Conservation (phyloP, 768 basidiomycete species). For the Leccinum ochraceum region DNA sequence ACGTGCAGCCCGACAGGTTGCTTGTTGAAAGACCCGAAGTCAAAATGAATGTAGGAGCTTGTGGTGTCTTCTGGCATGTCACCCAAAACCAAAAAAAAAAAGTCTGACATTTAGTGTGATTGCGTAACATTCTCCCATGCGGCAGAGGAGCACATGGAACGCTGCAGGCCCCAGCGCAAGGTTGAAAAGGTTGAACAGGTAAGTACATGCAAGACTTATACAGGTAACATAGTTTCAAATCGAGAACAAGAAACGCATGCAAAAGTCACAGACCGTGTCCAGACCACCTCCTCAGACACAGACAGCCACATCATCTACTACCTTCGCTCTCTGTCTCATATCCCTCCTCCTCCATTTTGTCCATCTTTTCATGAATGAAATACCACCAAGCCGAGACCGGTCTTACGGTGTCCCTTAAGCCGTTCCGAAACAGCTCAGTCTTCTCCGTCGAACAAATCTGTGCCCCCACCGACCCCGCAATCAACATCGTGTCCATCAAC, state of each 20-base stretch:
- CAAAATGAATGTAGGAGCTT: too few relatives aligned
- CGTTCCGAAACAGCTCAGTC: constrained; percentile 30
- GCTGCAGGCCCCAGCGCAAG: too few relatives aligned
- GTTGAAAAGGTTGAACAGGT: too few relatives aligned
- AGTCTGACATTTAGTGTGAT: too few relatives aligned
- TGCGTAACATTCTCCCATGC: too few relatives aligned
- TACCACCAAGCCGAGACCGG: constrained; percentile 38
- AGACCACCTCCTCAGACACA: not conserved
- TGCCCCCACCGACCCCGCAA: constrained; percentile 32
- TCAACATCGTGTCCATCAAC: constrained; percentile 26
- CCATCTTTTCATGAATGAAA: constrained; percentile 16
- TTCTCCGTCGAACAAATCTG: constrained; percentile 34
- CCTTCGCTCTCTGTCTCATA: not conserved
- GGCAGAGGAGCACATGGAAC: too few relatives aligned
- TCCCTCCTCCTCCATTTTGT: not conserved
- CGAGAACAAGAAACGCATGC: not conserved
- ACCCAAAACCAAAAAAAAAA: too few relatives aligned
- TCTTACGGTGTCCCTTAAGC: constrained; percentile 33
- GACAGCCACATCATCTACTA: not conserved
- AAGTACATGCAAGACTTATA: too few relatives aligned
- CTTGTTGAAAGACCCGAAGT: too few relatives aligned
- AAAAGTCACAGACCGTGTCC: not conserved
- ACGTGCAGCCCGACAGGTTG: too few relatives aligned
- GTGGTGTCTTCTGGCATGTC: too few relatives aligned
- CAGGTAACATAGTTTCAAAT: not conserved